A percentile compares a stretch with the other conserved stretches of the same genome.
These are phyloP conservation scores for Candida hispaniensis DNA, from an alignment of 805 yeast genomes.

Conservation along the genomic window DNA sequence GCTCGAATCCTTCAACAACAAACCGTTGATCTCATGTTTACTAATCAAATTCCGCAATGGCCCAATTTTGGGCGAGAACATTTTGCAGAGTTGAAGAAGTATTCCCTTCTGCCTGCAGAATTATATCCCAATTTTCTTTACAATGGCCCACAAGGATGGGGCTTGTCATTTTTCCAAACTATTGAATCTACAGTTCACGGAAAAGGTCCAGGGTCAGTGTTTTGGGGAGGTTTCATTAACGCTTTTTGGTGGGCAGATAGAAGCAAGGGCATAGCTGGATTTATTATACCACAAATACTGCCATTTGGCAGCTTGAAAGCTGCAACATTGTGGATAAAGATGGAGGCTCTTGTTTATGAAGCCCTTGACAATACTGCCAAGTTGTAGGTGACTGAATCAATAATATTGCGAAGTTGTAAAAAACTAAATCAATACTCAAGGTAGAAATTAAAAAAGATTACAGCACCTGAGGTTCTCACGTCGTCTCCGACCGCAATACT, in stretches of 20 bases:
- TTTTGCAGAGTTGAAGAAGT: constrained; percentile 19
- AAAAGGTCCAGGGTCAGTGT: constrained; percentile 29
- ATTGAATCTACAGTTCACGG: constrained; percentile 29
- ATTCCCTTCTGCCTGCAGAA: constrained; percentile 9
- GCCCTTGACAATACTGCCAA: too few species aligned
- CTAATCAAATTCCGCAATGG: constrained; percentile 29
- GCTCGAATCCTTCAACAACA: constrained; percentile 27
- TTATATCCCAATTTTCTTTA: constrained; percentile 20
- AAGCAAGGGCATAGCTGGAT: constrained; percentile 32
- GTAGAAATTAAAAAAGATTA: too few species aligned
- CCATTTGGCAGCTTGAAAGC: constrained; percentile 28
- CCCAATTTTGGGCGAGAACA: constrained; percentile 22
- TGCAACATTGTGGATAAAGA: constrained; percentile 5
- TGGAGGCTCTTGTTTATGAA: constrained; percentile 7
- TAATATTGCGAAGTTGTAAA: too few species aligned
- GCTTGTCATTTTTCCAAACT: constrained; percentile 25
- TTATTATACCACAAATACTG: constrained; percentile 27
- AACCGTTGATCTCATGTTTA: constrained; percentile 29
- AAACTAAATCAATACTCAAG: too few species aligned
- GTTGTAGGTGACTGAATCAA: too few species aligned
- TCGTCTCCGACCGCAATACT: too few species aligned
- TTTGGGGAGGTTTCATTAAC: constrained; percentile 36
- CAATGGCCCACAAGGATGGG: constrained; percentile 28
- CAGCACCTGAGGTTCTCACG: too few species aligned
- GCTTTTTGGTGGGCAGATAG: constrained; percentile 35